Evolutionary conservation across 805 yeast species (phyloP), one percentile per base, ranked within the genome.

Genomic region (Sugiyamaella americana): DNA sequence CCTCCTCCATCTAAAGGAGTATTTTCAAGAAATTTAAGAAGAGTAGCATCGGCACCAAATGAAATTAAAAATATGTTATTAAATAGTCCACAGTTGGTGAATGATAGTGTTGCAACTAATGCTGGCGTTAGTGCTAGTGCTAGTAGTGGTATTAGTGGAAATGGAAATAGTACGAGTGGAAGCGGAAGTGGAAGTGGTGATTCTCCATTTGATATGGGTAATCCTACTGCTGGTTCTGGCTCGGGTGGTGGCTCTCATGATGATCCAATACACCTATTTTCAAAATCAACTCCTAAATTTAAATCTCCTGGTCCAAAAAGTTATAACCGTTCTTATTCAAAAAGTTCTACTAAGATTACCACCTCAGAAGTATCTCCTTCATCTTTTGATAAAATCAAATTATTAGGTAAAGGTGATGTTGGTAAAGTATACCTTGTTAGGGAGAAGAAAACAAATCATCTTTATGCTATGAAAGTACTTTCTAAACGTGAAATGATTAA

Each of bases 361-460:
- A 83, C 80, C 51, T 87, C 83, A 6, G 87, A 84, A 58, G 99
- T 94, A 18, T 77, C 82, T 4, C 94, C 95, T 2, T 76, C 78
- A 39, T 84, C 93, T 22, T 93, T 93, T 63, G 96, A 89, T 55
- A 91, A 87, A 62, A 78, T 93, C 45, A 79, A 86, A 55, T 68
- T 93, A n/a, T 68, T 93, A 42, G 99, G 99, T 3, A 87, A 87
- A 61, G 99, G 99, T 48, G 98, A 93, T 59, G 98, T 93, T 32
- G 99, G 99, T 2, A 89, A 87, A 63, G 99, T 93, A 20, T 93
- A 86, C 58, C 69, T 93, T 22, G 99, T 93, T 3, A 76, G 84
- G 51, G 96, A 94, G 57, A 87, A 84, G 61, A 68, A 73, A 34
- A 73, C 89, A 2, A 79, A 81, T 53, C 78, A 80, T 53, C 67